These are phyloP conservation scores for Termitomyces sp. DNA, from an alignment of 768 basidiomycete species.

Conservation along the genomic window DNA sequence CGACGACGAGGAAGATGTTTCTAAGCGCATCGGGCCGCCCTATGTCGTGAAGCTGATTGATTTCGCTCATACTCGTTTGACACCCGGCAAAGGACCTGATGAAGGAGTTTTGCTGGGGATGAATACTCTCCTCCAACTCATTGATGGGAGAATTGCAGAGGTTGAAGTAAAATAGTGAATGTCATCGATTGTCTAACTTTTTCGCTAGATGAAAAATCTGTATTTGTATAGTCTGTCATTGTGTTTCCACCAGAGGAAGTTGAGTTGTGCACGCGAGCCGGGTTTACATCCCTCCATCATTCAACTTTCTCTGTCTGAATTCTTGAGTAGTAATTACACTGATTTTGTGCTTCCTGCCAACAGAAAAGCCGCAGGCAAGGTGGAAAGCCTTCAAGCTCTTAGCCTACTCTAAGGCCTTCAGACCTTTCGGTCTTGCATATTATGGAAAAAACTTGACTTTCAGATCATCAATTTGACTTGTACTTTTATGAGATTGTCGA, in stretches of 20 bases:
- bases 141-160: constrained; percentile 34
- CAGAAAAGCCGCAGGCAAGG: background rate
- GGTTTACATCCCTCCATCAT: too few relatives aligned
- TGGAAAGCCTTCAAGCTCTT: background rate
- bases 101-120: constrained; percentile 72
- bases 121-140: constrained; percentile 52
- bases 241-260: background rate
- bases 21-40: constrained; percentile 37
- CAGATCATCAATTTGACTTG: too few relatives aligned
- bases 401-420: too few relatives aligned
- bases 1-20: constrained; percentile 11
- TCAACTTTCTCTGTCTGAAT: too few relatives aligned
- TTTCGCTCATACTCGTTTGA: constrained; percentile 82
- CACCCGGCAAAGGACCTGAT: constrained; percentile 71
- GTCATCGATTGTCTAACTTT: background rate
- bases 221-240: background rate
- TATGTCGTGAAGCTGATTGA: constrained; percentile 82
- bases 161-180: constrained; percentile 4
- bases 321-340: too few relatives aligned
- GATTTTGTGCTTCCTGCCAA: too few relatives aligned
- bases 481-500: too few relatives aligned
- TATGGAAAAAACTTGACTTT: too few relatives aligned
- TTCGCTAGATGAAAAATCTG: background rate
- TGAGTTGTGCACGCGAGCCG: too few relatives aligned
- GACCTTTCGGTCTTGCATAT: too few relatives aligned